Evolutionary conservation across 108 stramenopile genomes (phyloP).

Genomic region (Cylindrotheca fusiformis): DNA sequence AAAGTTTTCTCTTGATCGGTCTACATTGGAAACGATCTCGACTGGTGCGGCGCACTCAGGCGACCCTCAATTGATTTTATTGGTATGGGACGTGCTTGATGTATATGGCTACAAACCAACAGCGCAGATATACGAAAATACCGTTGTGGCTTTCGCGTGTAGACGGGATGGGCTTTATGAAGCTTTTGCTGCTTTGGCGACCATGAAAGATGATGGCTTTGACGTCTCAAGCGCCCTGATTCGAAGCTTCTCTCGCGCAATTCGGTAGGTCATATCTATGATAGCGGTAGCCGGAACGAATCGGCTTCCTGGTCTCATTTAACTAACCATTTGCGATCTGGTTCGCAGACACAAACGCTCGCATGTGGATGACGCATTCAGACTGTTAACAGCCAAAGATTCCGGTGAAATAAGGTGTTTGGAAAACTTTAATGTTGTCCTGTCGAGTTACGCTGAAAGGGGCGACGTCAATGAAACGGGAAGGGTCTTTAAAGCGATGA

Average conservation of each 20-base stretch:
- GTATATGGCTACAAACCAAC: constrained; percentile 50
- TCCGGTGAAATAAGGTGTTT: constrained; percentile 27
- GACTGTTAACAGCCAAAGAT: not conserved
- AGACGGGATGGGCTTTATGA: constrained; percentile 17
- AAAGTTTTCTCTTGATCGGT: constrained; percentile 28
- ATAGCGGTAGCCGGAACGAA: not conserved
- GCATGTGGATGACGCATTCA: not conserved
- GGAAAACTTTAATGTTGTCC: constrained; percentile 42
- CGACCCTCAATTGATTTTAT: constrained; percentile 38
- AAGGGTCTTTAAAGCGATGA: constrained; percentile 20
- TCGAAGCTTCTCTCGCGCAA: constrained; percentile 39
- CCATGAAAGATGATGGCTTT: constrained; percentile 65
- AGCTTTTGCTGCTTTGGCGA: constrained; percentile 49
- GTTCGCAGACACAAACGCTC: not conserved
- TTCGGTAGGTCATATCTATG: constrained; percentile 29
- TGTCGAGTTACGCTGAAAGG: constrained; percentile 45
- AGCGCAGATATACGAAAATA: constrained; percentile 65
- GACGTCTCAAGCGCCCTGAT: constrained; percentile 51
- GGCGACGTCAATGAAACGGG: constrained; percentile 28
- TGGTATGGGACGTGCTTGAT: constrained; percentile 67
- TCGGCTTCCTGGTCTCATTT: not conserved
- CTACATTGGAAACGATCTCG: constrained; percentile 60
- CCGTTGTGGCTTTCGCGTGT: constrained; percentile 50
- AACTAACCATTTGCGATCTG: not conserved
- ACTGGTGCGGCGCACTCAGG: constrained; percentile 38